These are phyloP conservation scores for Neurospora sp. DNA, from an alignment of 495 filamentous ascomycete genomes.

Conservation along the genomic window DNA sequence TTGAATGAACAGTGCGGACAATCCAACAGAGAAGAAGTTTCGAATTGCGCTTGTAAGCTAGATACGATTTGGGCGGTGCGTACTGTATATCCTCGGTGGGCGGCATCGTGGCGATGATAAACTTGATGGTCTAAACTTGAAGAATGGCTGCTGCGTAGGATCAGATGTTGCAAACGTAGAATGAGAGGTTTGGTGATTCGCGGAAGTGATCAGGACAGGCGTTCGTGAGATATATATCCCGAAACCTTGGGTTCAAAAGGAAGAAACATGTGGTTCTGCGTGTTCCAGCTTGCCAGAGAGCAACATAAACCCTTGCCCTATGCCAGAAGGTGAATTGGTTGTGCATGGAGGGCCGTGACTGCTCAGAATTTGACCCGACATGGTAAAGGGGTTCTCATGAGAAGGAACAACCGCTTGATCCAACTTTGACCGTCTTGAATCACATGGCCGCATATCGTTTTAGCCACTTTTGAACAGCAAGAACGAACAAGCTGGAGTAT, in stretches of 20 bases:
- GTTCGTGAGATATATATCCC: background rate
- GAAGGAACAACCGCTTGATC: background rate
- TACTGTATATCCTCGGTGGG: background rate
- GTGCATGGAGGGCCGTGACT: background rate
- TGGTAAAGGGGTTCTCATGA: background rate
- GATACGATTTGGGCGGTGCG: background rate
- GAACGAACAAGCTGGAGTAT: background rate
- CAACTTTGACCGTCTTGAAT: background rate
- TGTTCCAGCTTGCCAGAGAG: background rate
- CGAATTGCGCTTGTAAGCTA: background rate
- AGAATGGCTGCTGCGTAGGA: background rate
- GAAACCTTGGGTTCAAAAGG: background rate
- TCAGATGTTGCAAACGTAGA: background rate
- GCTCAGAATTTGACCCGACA: background rate
- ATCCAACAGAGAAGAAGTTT: background rate
- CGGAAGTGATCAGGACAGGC: background rate
- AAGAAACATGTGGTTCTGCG: background rate
- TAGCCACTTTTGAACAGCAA: background rate
- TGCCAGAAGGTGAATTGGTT: background rate
- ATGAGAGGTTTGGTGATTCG: background rate
- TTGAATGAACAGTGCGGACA: background rate
- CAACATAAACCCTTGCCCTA: background rate
- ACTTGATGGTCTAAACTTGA: background rate
- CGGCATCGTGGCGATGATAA: background rate
- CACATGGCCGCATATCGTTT: background rate